phyloP scores from a whole-genome alignment of 352 stramenopile species.

The Pythium scleroteichum region DNA sequence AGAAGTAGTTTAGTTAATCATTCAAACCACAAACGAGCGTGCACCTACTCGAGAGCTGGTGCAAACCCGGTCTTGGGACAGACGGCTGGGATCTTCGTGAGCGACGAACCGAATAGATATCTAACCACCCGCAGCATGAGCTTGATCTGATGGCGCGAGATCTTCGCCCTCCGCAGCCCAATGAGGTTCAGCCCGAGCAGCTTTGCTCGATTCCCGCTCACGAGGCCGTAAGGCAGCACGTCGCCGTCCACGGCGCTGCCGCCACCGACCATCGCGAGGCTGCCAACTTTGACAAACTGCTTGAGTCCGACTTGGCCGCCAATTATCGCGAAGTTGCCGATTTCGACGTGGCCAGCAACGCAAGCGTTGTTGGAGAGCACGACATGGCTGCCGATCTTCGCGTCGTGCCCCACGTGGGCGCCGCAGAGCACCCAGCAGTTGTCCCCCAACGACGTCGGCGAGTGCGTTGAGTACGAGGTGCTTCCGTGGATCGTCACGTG shows the following conservation, averaged over 20 bases:
- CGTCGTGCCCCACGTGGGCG: conserved; percentile 76
- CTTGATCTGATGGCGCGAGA: conserved; percentile 71
- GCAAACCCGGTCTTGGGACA: conserved; percentile 67
- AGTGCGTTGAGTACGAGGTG: conserved; percentile 57
- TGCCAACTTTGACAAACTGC: conserved; percentile 71
- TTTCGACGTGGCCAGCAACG: conserved; percentile 76
- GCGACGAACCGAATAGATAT: conserved; percentile 66
- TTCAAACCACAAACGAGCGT: no score
- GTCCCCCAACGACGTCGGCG: conserved; percentile 64
- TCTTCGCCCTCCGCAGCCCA: conserved; percentile 61
- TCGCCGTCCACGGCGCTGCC: conserved; percentile 83
- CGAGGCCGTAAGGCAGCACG: conserved; percentile 76
- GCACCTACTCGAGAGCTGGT: conserved; percentile 65
- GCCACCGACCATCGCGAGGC: conserved; percentile 75
- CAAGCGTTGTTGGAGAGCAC: conserved; percentile 85
- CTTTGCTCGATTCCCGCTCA: conserved; percentile 76
- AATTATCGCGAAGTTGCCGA: conserved; percentile 75
- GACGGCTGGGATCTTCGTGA: conserved; percentile 34
- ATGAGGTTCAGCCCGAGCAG: conserved; percentile 77
- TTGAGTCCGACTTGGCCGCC: conserved; percentile 79
- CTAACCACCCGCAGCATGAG: conserved; percentile 74
- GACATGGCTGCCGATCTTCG: conserved; percentile 56
- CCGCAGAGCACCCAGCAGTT: conserved; percentile 81
- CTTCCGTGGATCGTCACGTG: conserved; percentile 82
- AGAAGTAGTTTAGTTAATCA: no score